phyloP scores from a whole-genome alignment of 352 stramenopile genomes.

The Globisporangium nodosum region DNA sequence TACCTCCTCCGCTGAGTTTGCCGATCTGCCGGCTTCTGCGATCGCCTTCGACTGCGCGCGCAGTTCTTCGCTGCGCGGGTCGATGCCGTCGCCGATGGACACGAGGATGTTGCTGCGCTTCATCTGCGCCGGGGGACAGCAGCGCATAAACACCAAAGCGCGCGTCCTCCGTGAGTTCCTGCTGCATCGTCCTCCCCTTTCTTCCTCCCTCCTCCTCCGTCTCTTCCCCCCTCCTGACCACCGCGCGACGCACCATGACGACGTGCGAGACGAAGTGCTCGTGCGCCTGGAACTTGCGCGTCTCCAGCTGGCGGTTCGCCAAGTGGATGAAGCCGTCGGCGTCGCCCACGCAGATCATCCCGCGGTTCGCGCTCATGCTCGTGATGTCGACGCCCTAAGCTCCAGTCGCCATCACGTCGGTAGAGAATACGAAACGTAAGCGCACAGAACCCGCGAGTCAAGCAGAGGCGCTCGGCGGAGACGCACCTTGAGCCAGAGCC shows the following conservation, averaged over 20 bases:
- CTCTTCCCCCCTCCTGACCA: neutral
- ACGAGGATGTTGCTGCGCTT: conserved; percentile 86
- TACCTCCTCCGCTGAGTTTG: conserved; percentile 51
- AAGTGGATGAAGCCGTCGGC: conserved; percentile 80
- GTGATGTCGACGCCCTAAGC: conserved; percentile 78
- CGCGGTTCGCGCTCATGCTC: conserved; percentile 82
- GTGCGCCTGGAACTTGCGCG: conserved; percentile 78
- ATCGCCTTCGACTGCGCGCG: conserved; percentile 74
- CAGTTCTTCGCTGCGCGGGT: conserved; percentile 71
- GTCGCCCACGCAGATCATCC: conserved; percentile 81
- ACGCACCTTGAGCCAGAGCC: conserved; percentile 79
- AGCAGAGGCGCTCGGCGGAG: neutral
- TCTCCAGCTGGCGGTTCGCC: conserved; percentile 76
- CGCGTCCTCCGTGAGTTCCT: neutral
- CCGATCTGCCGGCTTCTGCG: conserved; percentile 58
- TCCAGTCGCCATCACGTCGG: neutral
- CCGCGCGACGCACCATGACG: conserved; percentile 58
- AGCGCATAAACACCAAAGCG: neutral
- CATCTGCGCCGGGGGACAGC: conserved; percentile 37
- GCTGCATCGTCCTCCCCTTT: neutral
- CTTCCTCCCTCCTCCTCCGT: neutral
- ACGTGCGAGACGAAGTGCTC: conserved; percentile 86
- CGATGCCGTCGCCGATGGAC: conserved; percentile 81
- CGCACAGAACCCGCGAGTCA: neutral
- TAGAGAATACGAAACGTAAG: conserved; percentile 5